phyloP scores from a whole-genome alignment of 78 protist genomes.

The Tieghemostelium lacteum region DNA sequence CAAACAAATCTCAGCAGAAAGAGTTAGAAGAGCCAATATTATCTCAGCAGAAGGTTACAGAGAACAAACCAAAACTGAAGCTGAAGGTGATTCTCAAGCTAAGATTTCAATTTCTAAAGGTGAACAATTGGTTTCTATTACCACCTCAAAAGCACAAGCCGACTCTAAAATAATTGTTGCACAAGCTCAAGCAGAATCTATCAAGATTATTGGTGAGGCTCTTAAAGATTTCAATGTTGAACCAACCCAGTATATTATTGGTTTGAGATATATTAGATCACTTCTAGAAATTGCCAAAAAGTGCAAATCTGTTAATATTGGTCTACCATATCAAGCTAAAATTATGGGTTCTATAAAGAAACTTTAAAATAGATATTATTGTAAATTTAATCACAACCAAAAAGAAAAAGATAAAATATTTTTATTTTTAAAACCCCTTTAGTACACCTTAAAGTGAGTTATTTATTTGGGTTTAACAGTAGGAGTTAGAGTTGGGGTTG shows the following conservation, averaged over 20 bases:
- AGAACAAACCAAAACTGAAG: conserved; percentile 31
- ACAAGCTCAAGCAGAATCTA: conserved; percentile 7
- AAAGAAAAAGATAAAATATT: too few species aligned
- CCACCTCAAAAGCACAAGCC: background rate
- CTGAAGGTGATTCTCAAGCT: conserved; percentile 34
- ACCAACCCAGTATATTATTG: conserved; percentile 20
- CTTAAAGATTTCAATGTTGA: conserved; percentile 13
- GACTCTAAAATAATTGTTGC: conserved; percentile 29
- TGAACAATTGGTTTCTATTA: conserved; percentile 2
- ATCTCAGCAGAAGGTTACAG: conserved; percentile 21
- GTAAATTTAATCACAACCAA: too few species aligned
- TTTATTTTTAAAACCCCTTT: too few species aligned
- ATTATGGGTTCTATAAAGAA: conserved; percentile 13
- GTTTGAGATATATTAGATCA: background rate
- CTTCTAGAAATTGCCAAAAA: conserved; percentile 3
- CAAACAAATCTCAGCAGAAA: conserved; percentile 15
- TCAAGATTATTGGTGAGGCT: conserved; percentile 23
- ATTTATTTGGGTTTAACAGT: too few species aligned
- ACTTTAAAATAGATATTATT: too few species aligned
- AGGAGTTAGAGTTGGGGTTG: too few species aligned
- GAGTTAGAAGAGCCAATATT: conserved; percentile 10
- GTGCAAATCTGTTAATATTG: background rate
- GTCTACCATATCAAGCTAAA: background rate
- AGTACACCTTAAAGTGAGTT: too few species aligned
- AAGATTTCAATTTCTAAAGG: conserved; percentile 14